Conservation (phyloP, 2,329 filamentous ascomycete species). For the Pseudocercospora musae region DNA sequence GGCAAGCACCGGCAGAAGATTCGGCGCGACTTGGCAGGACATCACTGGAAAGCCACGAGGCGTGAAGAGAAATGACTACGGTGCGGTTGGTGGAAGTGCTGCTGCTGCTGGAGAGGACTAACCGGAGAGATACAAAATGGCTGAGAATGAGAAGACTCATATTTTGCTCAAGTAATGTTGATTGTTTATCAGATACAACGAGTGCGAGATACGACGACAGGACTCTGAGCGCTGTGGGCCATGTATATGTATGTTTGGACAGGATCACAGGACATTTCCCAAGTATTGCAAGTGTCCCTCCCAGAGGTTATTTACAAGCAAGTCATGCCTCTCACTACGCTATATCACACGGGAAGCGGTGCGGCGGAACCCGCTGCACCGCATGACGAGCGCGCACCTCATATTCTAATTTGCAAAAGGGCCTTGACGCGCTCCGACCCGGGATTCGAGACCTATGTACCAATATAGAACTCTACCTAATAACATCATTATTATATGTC, state of each 20-base stretch:
- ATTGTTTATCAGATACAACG: neutral
- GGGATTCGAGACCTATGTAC: too few species aligned
- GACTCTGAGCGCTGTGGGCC: neutral
- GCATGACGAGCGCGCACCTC: too few species aligned
- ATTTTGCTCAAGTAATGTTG: neutral
- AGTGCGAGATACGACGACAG: neutral
- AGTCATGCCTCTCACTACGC: too few species aligned
- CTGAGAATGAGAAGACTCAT: neutral
- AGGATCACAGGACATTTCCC: too few species aligned
- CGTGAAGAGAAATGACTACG: constrained; percentile 25
- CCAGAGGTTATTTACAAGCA: too few species aligned
- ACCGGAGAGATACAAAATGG: neutral
- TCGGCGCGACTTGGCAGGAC: constrained; percentile 86
- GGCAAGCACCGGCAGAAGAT: constrained; percentile 74
- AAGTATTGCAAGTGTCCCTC: too few species aligned
- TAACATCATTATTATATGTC: too few species aligned
- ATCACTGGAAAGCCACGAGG: constrained; percentile 61
- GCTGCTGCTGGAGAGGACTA: neutral
- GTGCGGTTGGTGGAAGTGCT: constrained; percentile 6
- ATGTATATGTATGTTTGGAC: neutral
- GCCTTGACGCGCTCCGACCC: too few species aligned
- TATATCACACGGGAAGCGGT: too few species aligned
- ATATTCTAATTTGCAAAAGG: too few species aligned
- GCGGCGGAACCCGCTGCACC: too few species aligned
- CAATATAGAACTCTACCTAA: too few species aligned